Evolutionary conservation across 1,284 basidiomycete species (phyloP).

Genomic region (Abortiporus biennis): DNA sequence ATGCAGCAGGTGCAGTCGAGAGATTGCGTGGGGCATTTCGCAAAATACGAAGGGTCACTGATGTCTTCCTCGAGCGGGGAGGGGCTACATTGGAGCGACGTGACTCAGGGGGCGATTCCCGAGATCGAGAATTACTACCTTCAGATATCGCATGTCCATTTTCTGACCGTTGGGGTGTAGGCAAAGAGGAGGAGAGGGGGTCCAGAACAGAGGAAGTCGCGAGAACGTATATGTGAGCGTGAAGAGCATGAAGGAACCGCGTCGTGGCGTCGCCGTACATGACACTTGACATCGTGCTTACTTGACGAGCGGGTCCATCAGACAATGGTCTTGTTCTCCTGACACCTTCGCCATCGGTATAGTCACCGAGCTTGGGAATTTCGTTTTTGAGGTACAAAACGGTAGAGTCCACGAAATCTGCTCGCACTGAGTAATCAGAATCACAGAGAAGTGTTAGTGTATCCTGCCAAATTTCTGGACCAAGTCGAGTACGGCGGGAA

Average conservation of each 20-base stretch:
- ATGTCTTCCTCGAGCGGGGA: conserved; percentile 49
- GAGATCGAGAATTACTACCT: conserved; percentile 6
- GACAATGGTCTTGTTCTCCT: conserved; percentile 36
- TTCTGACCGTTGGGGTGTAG: conserved; percentile 29
- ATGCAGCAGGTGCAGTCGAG: conserved; percentile 43
- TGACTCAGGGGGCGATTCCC: conserved; percentile 16
- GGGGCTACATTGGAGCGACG: conserved; percentile 42
- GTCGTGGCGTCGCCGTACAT: conserved; percentile 59
- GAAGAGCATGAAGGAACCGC: conserved; percentile 71
- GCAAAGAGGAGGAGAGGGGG: conserved; percentile 24
- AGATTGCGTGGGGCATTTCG: conserved; percentile 36
- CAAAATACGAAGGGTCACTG: conserved; percentile 45
- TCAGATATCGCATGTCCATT: conserved; percentile 9
- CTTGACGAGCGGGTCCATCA: conserved; percentile 40
- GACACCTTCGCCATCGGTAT: conserved; percentile 35
- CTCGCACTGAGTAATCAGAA: conserved; percentile 63
- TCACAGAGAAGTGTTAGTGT: conserved; percentile 82
- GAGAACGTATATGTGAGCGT: conserved; percentile 76
- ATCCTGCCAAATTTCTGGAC: conserved; percentile 85
- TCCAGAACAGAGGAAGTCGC: conserved; percentile 64
- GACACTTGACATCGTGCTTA: conserved; percentile 39
- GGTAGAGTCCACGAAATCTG: conserved; percentile 70
- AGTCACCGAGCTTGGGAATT: conserved; percentile 57
- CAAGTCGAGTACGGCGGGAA: conserved; percentile 65
- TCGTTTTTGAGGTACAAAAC: conserved; percentile 72